These are phyloP conservation scores for Eutrema salsugineum DNA, from an alignment of 441 rosid species.

Conservation along the genomic window DNA sequence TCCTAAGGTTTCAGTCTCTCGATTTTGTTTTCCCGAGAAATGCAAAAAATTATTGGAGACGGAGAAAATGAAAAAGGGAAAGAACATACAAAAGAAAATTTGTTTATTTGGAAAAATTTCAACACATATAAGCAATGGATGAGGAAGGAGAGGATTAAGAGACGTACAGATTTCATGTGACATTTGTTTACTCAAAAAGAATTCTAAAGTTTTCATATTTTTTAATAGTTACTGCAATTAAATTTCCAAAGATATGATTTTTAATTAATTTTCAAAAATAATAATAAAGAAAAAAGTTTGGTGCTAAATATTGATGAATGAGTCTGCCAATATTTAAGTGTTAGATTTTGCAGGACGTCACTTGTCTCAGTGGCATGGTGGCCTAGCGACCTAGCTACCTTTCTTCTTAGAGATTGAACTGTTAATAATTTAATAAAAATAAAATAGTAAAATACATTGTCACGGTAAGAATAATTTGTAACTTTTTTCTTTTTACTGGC, in stretches of 20 bases:
- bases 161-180: slow-evolving; percentile 31
- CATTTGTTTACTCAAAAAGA: not conserved
- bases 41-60: not conserved
- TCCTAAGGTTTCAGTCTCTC: slow-evolving; percentile 11
- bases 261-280: not conserved
- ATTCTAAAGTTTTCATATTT: not conserved
- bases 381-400: not conserved
- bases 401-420: not conserved
- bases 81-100: not conserved
- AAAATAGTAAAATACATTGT: not conserved
- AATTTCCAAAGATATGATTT: not conserved
- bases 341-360: slow-evolving; percentile 18
- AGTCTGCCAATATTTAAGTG: not conserved
- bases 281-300: not conserved
- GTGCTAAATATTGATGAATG: not conserved
- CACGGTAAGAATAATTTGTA: not conserved
- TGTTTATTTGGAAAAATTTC: not conserved
- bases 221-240: not conserved
- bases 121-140: slow-evolving; percentile 16
- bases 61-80: not conserved
- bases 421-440: not conserved
- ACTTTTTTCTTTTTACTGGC: not conserved
- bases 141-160: slow-evolving; percentile 19
- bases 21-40: not conserved
- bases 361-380: not conserved